Conservation (phyloP, 2,329 filamentous ascomycete species). For the Epicoccum nigrum region DNA sequence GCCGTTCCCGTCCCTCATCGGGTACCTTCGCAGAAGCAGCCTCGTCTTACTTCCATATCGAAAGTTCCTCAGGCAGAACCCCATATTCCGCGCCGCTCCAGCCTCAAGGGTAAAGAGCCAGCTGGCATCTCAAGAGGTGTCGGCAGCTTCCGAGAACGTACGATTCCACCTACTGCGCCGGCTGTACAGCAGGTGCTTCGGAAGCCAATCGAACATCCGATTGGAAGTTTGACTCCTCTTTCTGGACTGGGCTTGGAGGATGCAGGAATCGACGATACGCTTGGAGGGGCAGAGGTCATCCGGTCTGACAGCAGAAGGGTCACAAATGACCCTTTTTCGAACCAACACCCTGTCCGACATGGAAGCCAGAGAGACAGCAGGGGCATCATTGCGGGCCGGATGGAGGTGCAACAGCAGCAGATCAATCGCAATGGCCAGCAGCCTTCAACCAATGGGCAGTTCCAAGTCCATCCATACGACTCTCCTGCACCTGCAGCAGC, state of each 20-base stretch:
- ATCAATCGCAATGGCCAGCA: slow-evolving; percentile 43
- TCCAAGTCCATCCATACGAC: slow-evolving; percentile 37
- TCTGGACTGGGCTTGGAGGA: slow-evolving; percentile 45
- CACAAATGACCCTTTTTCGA: slow-evolving; percentile 28
- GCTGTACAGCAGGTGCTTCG: slow-evolving; percentile 28
- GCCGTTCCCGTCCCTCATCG: slow-evolving; percentile 27
- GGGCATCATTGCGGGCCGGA: slow-evolving; percentile 44
- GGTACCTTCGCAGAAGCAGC: slow-evolving; percentile 32
- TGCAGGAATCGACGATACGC: slow-evolving; percentile 37
- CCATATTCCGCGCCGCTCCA: slow-evolving; percentile 28
- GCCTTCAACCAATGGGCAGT: slow-evolving; percentile 40
- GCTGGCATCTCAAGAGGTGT: slow-evolving; percentile 31
- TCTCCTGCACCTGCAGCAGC: slow-evolving; percentile 39
- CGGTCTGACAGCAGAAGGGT: slow-evolving; percentile 44
- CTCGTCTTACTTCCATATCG: slow-evolving; percentile 21
- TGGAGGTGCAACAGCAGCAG: slow-evolving; percentile 49
- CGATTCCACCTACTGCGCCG: slow-evolving; percentile 11
- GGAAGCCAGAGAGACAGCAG: slow-evolving; percentile 39
- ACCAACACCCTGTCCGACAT: slow-evolving; percentile 24
- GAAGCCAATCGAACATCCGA: slow-evolving; percentile 26
- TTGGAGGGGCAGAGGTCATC: slow-evolving; percentile 35
- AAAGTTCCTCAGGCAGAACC: slow-evolving; percentile 26
- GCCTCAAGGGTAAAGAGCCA: slow-evolving; percentile 43
- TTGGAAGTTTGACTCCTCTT: slow-evolving; percentile 18
- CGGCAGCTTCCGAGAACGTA: slow-evolving; percentile 42